phyloP scores from a whole-genome alignment of 257 asterid species.

The Jaltomata sinuosa region DNA sequence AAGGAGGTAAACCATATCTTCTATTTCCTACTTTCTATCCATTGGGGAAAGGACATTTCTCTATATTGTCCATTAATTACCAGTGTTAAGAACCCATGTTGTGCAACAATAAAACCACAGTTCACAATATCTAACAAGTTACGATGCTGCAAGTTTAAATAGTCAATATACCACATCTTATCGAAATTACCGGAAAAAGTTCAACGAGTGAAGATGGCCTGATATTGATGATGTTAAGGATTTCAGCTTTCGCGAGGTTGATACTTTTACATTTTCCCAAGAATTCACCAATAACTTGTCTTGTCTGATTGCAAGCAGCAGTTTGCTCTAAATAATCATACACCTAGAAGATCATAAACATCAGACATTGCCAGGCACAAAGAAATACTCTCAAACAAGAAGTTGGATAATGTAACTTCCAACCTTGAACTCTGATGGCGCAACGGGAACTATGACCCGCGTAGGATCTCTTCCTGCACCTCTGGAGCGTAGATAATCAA shows the following conservation, averaged over 20 bases:
- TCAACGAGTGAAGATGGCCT: conserved; percentile 52
- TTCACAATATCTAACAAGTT: background rate
- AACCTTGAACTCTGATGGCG: conserved; percentile 77
- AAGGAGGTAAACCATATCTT: background rate
- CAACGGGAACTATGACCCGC: conserved; percentile 45
- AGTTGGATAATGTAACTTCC: background rate
- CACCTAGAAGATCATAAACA: conserved; percentile 24
- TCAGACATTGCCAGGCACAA: background rate
- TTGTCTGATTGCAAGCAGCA: conserved; percentile 55
- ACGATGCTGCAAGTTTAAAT: background rate
- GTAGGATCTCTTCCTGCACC: conserved; percentile 79
- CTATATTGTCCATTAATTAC: background rate
- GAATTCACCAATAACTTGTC: conserved; percentile 29
- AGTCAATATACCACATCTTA: background rate
- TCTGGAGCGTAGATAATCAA: conserved; percentile 60
- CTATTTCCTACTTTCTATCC: background rate
- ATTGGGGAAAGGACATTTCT: background rate
- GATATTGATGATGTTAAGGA: conserved; percentile 51
- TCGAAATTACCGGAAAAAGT: conserved; percentile 44
- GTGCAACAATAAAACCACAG: background rate
- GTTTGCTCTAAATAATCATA: conserved; percentile 63
- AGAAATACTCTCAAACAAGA: background rate
- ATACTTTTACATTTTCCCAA: conserved; percentile 36
- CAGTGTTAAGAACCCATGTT: background rate
- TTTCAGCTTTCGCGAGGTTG: conserved; percentile 62